Evolutionary conservation across 495 filamentous ascomycete species (phyloP).

Genomic region (Penicillium desertorum): DNA sequence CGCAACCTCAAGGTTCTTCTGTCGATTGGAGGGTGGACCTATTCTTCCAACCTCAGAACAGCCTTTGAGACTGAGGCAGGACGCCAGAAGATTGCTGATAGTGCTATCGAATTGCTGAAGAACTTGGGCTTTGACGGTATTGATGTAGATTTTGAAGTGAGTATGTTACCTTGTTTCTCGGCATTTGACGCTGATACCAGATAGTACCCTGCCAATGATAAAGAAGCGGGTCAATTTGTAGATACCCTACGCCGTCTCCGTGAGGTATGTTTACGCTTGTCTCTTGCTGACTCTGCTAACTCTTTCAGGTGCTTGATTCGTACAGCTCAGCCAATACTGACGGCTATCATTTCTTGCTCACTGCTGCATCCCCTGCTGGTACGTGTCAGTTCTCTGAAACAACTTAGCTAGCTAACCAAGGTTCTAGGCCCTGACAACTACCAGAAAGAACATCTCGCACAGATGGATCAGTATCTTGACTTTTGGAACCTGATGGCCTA

Average conservation of each 20-base stretch:
- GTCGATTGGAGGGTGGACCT: conserved; percentile 70
- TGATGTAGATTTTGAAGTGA: conserved; percentile 63
- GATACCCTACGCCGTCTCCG: conserved; percentile 60
- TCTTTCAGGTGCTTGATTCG: conserved; percentile 57
- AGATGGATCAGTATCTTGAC: conserved; percentile 69
- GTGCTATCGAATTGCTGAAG: conserved; percentile 63
- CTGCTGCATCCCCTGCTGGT: conserved; percentile 61
- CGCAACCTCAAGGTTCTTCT: conserved; percentile 74
- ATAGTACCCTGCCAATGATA: conserved; percentile 33
- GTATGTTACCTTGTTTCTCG: not conserved
- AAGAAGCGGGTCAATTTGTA: conserved; percentile 64
- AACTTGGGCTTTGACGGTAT: conserved; percentile 64
- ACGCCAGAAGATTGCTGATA: conserved; percentile 65
- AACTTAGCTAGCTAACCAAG: no score
- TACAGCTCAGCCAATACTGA: conserved; percentile 53
- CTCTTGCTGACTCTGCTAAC: no score
- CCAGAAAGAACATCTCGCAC: conserved; percentile 53
- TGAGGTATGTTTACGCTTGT: conserved; percentile 20
- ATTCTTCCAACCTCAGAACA: conserved; percentile 67
- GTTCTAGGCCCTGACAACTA: conserved; percentile 59
- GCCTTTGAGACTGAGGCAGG: conserved; percentile 58
- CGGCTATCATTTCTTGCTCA: conserved; percentile 62
- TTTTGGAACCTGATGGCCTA: conserved; percentile 76
- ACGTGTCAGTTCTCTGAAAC: no score
- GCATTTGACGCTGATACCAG: not conserved